Conservation (phyloP, 805 yeast species). For the Saccharomycopsis sp. region DNA sequence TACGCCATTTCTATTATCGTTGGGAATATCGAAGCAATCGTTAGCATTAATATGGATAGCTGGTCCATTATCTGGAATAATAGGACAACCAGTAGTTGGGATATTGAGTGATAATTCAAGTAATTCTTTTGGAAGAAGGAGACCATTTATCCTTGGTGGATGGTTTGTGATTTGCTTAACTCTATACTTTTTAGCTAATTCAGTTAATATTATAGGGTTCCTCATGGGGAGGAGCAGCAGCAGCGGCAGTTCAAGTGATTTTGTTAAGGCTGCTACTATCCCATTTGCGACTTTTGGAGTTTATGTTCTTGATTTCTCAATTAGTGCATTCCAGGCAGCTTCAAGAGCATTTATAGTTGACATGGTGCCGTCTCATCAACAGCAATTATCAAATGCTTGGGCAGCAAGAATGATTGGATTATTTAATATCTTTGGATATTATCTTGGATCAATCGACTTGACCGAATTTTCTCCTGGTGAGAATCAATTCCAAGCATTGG, state of each 20-base stretch:
- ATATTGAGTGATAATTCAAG: conserved; percentile 46
- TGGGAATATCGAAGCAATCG: conserved; percentile 52
- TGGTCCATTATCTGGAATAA: conserved; percentile 56
- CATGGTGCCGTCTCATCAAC: conserved; percentile 49
- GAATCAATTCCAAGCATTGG: conserved; percentile 43
- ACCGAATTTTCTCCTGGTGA: conserved; percentile 29
- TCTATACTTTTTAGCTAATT: conserved; percentile 39
- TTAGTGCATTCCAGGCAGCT: conserved; percentile 53
- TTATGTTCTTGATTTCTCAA: conserved; percentile 49
- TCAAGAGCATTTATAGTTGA: conserved; percentile 57
- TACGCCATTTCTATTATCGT: conserved; percentile 50
- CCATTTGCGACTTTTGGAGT: conserved; percentile 49
- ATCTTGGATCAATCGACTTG: conserved; percentile 43
- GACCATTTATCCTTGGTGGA: conserved; percentile 54
- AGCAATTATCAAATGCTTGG: conserved; percentile 56
- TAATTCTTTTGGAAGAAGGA: conserved; percentile 41
- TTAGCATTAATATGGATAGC: conserved; percentile 60
- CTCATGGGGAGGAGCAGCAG: no score
- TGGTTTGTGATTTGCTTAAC: conserved; percentile 41
- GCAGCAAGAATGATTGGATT: conserved; percentile 58
- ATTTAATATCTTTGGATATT: conserved; percentile 52
- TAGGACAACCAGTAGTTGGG: conserved; percentile 62
- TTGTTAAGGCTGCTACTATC: conserved; percentile 31
- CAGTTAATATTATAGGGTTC: conserved; percentile 34
- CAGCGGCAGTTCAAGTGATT: conserved; percentile 16